A percentile compares a stretch with the other conserved stretches of the same genome.
These are phyloP conservation scores for Cutaneotrichosporon cyanovorans DNA, from an alignment of 1,284 basidiomycete species.

Conservation along the genomic window DNA sequence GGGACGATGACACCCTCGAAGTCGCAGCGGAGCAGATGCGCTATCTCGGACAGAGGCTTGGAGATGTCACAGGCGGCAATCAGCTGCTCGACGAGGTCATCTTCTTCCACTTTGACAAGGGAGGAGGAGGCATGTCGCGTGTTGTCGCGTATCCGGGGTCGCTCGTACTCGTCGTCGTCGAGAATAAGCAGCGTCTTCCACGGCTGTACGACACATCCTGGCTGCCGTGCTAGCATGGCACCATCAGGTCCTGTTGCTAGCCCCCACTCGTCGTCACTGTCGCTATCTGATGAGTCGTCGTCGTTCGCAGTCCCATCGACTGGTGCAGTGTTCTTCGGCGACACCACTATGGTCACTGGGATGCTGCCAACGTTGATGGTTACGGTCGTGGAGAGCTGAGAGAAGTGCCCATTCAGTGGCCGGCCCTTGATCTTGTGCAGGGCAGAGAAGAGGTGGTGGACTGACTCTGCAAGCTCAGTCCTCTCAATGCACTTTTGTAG, in stretches of 20 bases:
- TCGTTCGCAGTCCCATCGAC: conserved; percentile 18
- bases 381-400: conserved; percentile 55
- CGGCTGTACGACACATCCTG: conserved; percentile 55
- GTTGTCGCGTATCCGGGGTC: neutral
- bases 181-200: conserved; percentile 86
- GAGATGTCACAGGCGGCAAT: conserved; percentile 55
- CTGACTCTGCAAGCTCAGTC: conserved; percentile 64
- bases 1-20: conserved; percentile 78
- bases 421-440: conserved; percentile 45
- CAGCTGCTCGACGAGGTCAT: conserved; percentile 55
- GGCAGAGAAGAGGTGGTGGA: conserved; percentile 58
- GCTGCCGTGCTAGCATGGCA: conserved; percentile 8
- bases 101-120: conserved; percentile 43
- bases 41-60: conserved; percentile 66
- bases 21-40: conserved; percentile 74
- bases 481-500: conserved; percentile 46
- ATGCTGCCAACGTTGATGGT: conserved; percentile 67
- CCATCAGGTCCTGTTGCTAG: conserved; percentile 9
- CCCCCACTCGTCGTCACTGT: conserved; percentile 46
- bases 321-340: conserved; percentile 49
- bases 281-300: conserved; percentile 52
- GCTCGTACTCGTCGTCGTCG: conserved; percentile 20
- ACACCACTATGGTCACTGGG: conserved; percentile 70
- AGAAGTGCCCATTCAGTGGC: conserved; percentile 55
- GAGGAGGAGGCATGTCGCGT: conserved; percentile 1